Evolutionary conservation across 768 basidiomycete species (phyloP).

Genomic region (Coprinellus micaceus): DNA sequence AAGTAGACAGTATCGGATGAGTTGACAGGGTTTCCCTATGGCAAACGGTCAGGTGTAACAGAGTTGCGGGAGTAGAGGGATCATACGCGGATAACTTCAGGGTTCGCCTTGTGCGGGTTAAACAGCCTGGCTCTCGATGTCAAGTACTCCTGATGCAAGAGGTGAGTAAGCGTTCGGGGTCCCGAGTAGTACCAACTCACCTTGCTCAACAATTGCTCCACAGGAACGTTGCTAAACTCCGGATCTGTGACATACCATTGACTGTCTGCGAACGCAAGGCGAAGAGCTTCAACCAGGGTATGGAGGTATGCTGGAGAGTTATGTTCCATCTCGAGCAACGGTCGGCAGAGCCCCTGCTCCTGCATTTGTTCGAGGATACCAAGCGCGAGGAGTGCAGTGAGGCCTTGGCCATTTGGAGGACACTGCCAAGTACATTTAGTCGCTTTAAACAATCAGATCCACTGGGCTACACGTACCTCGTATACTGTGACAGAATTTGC

Average conservation of each 20-base stretch:
- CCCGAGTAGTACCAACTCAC: conserved; percentile 29
- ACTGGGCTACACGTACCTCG: conserved; percentile 52
- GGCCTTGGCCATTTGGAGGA: conserved; percentile 96
- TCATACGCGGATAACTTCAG: conserved; percentile 56
- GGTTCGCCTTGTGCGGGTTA: conserved; percentile 61
- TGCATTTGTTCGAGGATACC: conserved; percentile 90
- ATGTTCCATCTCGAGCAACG: conserved; percentile 79
- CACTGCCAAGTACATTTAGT: conserved; percentile 49
- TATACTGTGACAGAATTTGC: conserved; percentile 82
- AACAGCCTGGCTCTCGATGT: conserved; percentile 76
- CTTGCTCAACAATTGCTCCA: conserved; percentile 82
- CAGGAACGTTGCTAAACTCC: conserved; percentile 69
- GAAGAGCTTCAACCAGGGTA: conserved; percentile 76
- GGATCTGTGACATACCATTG: conserved; percentile 94
- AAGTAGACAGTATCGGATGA: conserved; percentile 96
- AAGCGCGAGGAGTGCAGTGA: conserved; percentile 88
- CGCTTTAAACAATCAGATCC: not conserved
- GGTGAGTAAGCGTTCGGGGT: not conserved
- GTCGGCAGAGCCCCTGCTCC: conserved; percentile 60
- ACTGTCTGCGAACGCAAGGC: conserved; percentile 65
- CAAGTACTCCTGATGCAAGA: conserved; percentile 67
- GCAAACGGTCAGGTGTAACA: not conserved
- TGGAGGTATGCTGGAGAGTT: conserved; percentile 91
- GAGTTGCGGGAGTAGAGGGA: not conserved
- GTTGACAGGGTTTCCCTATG: conserved; percentile 73